These are phyloP conservation scores for Lodderomyces elongisporus DNA, from an alignment of 1,139 yeast genomes.

Conservation along the genomic window DNA sequence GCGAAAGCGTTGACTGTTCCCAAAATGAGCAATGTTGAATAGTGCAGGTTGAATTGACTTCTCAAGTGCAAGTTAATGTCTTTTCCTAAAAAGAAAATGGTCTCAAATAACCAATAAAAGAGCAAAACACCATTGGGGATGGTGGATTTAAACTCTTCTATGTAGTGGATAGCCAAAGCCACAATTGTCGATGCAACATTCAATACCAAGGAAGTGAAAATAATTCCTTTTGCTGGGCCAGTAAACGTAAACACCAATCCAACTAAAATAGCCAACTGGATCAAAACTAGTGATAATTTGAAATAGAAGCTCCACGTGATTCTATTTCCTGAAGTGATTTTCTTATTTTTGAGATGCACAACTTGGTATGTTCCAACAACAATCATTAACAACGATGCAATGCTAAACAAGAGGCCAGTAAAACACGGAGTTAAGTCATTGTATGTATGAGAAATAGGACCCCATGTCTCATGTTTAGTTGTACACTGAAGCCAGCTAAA, in stretches of 20 bases:
- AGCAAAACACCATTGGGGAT: slow-evolving; percentile 69
- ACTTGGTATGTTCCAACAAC: slow-evolving; percentile 49
- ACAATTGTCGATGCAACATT: slow-evolving; percentile 43
- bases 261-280: slow-evolving; percentile 36
- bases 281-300: slow-evolving; percentile 36
- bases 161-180: slow-evolving; percentile 55
- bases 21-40: slow-evolving; percentile 43
- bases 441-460: slow-evolving; percentile 54
- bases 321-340: slow-evolving; percentile 29
- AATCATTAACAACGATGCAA: slow-evolving; percentile 50
- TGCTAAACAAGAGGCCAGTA: slow-evolving; percentile 60
- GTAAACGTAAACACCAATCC: slow-evolving; percentile 17
- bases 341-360: slow-evolving; percentile 27
- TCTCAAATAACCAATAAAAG: slow-evolving; percentile 68
- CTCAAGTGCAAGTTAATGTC: slow-evolving; percentile 49
- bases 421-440: slow-evolving; percentile 81
- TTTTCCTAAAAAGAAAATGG: slow-evolving; percentile 35
- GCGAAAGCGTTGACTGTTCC: slow-evolving; percentile 46
- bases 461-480: slow-evolving; percentile 60
- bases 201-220: slow-evolving; percentile 36
- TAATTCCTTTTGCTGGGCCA: slow-evolving; percentile 32
- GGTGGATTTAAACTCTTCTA: slow-evolving; percentile 63
- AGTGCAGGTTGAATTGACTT: slow-evolving; percentile 26
- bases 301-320: slow-evolving; percentile 37
- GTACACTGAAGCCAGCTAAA: slow-evolving; percentile 10